phyloP scores from a whole-genome alignment of 306 rosid species.

The Heteromeles arbutifolia region DNA sequence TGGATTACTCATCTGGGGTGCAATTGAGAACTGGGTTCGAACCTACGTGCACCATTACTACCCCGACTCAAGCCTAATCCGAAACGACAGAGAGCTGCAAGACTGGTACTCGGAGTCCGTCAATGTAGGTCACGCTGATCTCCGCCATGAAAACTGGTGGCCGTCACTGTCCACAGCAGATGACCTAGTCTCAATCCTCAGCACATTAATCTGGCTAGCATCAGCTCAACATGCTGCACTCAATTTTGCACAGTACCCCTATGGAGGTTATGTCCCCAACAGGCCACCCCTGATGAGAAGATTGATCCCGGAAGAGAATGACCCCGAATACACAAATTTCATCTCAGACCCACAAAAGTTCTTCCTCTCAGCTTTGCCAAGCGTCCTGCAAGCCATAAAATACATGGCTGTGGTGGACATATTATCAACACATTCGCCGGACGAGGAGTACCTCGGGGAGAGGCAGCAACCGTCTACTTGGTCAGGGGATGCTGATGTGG shows the following conservation, averaged over 20 bases:
- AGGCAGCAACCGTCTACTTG: slow-evolving; percentile 63
- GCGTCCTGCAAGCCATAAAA: slow-evolving; percentile 57
- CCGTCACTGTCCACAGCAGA: slow-evolving; percentile 51
- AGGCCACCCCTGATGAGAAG: slow-evolving; percentile 89
- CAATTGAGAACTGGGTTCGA: slow-evolving; percentile 72
- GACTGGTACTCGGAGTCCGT: slow-evolving; percentile 81
- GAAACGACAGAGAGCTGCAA: slow-evolving; percentile 72
- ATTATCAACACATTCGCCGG: slow-evolving; percentile 81
- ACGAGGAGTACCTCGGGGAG: slow-evolving; percentile 94
- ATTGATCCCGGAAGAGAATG: slow-evolving; percentile 63
- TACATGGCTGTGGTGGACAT: slow-evolving; percentile 92
- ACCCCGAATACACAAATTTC: slow-evolving; percentile 60
- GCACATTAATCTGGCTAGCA: slow-evolving; percentile 77
- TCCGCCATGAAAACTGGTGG: slow-evolving; percentile 72
- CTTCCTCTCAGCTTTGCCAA: slow-evolving; percentile 60
- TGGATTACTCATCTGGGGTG: slow-evolving; percentile 80
- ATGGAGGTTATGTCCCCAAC: slow-evolving; percentile 89
- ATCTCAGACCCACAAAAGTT: slow-evolving; percentile 76
- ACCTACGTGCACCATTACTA: slow-evolving; percentile 73
- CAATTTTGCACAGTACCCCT: slow-evolving; percentile 94
- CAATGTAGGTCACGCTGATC: slow-evolving; percentile 89
- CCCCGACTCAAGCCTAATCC: slow-evolving; percentile 43
- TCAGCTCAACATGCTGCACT: slow-evolving; percentile 98
- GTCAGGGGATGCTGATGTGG: slow-evolving; percentile 62
- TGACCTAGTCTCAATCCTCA: slow-evolving; percentile 56